Evolutionary conservation across 2,329 filamentous ascomycete species (phyloP), one percentile per base, ranked within the genome.

Genomic region (Penicillium rolfsii): DNA sequence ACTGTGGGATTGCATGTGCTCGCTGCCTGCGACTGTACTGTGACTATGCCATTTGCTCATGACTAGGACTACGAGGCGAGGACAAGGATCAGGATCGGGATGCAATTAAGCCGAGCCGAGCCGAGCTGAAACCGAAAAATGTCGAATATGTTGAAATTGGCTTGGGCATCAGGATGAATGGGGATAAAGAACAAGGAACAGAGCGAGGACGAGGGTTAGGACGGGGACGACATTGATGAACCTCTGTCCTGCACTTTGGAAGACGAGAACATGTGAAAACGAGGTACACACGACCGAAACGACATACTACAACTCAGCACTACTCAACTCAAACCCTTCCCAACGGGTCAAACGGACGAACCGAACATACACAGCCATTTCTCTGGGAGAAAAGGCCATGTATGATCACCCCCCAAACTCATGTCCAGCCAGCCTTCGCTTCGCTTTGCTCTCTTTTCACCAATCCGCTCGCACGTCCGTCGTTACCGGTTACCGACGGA

Each of bases 361-460:
- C 16, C 33, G 14, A 24, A 26, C 30, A 28, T 40, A 40, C 33
- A 26, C 35, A 24, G 50, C 35, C 30, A 22, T 30, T 9, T 53
- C 50, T 53, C 50, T 53, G 50, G 12, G 50, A 53, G 50, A 53
- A 11, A n/a, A 6, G 33, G 35, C 35, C 19, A 53, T 40, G 50
- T 53, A n/a, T 40, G 40, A 53, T 53, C 9, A 22, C 50, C 35
- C 28, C 22, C 16, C 11, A 4, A 2, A 9, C 22, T 46, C 43
- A 26, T 8, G 3, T 26, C 43, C 6, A n/a, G 14, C 28, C 30
- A 33, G 8, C 9, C 8, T 33, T 33, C 30, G 30, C 45, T 48
- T 14, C n/a, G 4, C 26, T 48, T 26, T 3, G 43, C 43, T n/a
- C 11, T 19, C 19, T 14, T 14, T 16, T 26, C 22, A 35, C 6